A percentile compares a stretch with the other conserved stretches of the same genome.
Evolutionary conservation across 78 protist genomes (phyloP).

Genomic region (Protostelium mycophagum): DNA sequence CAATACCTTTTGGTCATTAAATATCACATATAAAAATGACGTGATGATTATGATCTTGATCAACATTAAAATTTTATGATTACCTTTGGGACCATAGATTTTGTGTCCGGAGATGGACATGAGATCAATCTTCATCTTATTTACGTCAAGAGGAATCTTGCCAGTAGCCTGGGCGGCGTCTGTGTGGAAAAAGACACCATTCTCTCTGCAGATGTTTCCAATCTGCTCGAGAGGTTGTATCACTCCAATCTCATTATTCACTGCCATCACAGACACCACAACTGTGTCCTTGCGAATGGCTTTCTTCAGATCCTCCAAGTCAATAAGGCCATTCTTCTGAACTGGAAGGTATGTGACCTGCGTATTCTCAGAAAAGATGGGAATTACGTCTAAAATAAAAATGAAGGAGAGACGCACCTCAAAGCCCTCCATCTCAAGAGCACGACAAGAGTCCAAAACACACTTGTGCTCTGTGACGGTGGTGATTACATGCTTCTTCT

Average conservation of each 20-base stretch:
- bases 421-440: constrained; percentile 88
- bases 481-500: constrained; percentile 92
- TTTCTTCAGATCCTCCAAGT: constrained; percentile 49
- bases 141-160: constrained; percentile 95
- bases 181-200: constrained; percentile 84
- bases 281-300: constrained; percentile 89
- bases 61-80: neutral
- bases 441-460: constrained; percentile 95
- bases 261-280: constrained; percentile 94
- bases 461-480: constrained; percentile 94
- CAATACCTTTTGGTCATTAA: constrained; percentile 78
- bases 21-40: neutral
- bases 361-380: neutral
- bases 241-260: constrained; percentile 98
- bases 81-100: constrained; percentile 90
- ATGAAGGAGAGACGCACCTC: constrained; percentile 40
- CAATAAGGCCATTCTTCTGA: constrained; percentile 73
- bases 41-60: neutral
- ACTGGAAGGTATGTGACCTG: constrained; percentile 83
- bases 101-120: constrained; percentile 96
- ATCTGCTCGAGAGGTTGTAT: constrained; percentile 91
- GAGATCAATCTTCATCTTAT: constrained; percentile 79
- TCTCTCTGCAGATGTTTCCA: constrained; percentile 82
- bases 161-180: constrained; percentile 98
- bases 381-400: constrained; percentile 21